Base-by-base conservation (phyloP, 1,284 basidiomycete genomes). In the Sutorius eximius region DNA sequence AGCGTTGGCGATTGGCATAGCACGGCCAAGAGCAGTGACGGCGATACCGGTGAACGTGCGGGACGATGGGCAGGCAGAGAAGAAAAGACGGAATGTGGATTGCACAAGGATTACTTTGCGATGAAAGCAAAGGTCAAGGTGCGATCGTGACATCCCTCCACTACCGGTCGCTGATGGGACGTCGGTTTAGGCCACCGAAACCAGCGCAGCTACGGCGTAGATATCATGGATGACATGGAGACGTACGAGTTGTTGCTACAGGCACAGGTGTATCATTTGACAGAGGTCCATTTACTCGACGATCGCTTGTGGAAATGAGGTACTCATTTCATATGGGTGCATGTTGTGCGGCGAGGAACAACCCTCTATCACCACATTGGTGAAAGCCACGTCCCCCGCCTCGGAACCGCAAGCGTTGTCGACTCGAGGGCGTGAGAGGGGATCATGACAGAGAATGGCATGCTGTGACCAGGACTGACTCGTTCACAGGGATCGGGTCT, bases 1-100 rank as follows among this genome's bases (percentile, higher is more conserved):
- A 94, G 91, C 64, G 86, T 99, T 59, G 96, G 96, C 10, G 96
- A 99, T 74, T 96, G 94, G 91, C 97, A 99, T 75, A 95, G 93
- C 59, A 99, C 96, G 0, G 76, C 73, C 24, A 86, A 87, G 69
- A 86, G 86, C 43, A 78, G 74, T 0, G 82, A 86, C 30, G 87
- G 87, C 0, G 88, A 95, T 63, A 80, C 79, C 2, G 83, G 81
- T 3, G 96, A 99, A 75, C 83, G 96, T 38, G 86, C 89, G 1
- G 96, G 96, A 5, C 77, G 96, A 53, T 99, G 96, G 96, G 87
- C 89, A 40, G 93, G 91, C 22, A 89, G 85, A 71, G 71, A 75
- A 46, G 86, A 87, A 58, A 98, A 98, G 82, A 93, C 92, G 2
- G 96, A 98, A 73, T 99, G 96, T 71, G 96, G 96, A 3, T 73